These are phyloP conservation scores for Fusarium continuum DNA, from an alignment of 2,329 filamentous ascomycete species.

Conservation along the genomic window DNA sequence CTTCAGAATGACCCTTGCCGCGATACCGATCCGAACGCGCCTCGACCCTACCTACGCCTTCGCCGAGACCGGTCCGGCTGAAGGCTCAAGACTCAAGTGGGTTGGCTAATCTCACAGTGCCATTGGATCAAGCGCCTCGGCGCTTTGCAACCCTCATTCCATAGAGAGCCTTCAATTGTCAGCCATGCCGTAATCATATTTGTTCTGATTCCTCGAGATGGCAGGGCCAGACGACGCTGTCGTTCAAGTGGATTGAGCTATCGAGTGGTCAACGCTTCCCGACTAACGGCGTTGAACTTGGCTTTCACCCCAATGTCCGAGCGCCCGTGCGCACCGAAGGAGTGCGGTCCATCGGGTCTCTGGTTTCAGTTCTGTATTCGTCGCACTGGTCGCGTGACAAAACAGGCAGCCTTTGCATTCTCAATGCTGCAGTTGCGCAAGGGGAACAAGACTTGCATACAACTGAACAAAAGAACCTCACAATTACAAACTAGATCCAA, in stretches of 20 bases:
- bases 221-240: constrained; percentile 5
- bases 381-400: constrained; percentile 16
- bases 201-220: constrained; percentile 32
- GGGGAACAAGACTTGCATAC: neutral
- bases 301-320: neutral
- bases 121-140: constrained; percentile 35
- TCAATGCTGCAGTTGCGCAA: neutral
- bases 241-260: constrained; percentile 20
- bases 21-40: neutral
- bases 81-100: constrained; percentile 7
- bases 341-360: neutral
- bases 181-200: constrained; percentile 28
- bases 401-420: neutral
- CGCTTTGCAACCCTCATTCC: constrained; percentile 22
- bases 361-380: neutral
- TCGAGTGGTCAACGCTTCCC: constrained; percentile 3
- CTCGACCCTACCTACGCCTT: neutral
- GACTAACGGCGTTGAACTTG: constrained; percentile 9
- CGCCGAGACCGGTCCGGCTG: constrained; percentile 2
- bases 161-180: constrained; percentile 31
- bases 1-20: neutral
- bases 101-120: constrained; percentile 21
- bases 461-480: neutral
- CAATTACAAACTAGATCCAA: neutral
- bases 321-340: neutral